phyloP scores from a whole-genome alignment of 192 early-diverging fungal genomes.

The Rhizophagus prolifer region DNA sequence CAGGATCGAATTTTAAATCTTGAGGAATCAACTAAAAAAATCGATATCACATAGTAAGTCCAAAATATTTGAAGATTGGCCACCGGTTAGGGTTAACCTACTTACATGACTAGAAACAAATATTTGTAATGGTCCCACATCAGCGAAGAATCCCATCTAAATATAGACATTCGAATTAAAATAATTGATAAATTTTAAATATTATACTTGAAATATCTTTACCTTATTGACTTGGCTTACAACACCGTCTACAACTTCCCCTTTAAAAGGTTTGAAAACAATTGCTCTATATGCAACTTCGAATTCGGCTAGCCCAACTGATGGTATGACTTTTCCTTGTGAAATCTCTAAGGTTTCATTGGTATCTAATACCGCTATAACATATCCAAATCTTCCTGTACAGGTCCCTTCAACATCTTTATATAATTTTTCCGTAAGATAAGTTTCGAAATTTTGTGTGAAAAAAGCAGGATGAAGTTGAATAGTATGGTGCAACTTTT shows the following conservation, averaged over 20 bases:
- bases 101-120: conserved; percentile 83
- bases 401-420: conserved; percentile 95
- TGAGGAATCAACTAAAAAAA: conserved; percentile 71
- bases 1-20: conserved; percentile 89
- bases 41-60: not conserved
- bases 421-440: conserved; percentile 81
- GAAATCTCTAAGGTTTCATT: conserved; percentile 52
- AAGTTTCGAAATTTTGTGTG: conserved; percentile 74
- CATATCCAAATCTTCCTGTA: conserved; percentile 89
- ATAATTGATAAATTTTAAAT: not conserved
- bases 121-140: conserved; percentile 89
- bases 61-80: not conserved
- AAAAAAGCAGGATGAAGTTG: conserved; percentile 91
- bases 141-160: conserved; percentile 92
- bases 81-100: conserved; percentile 15
- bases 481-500: conserved; percentile 91
- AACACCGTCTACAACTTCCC: conserved; percentile 92
- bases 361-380: conserved; percentile 74
- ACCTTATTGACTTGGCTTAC: conserved; percentile 89
- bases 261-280: conserved; percentile 96
- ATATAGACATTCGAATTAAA: not conserved
- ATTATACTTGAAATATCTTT: conserved; percentile 4
- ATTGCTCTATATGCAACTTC: conserved; percentile 88
- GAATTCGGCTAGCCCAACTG: conserved; percentile 87
- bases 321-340: conserved; percentile 81